These are phyloP conservation scores for Diplodia intermedia DNA, from an alignment of 2,329 filamentous ascomycete genomes.

Conservation along the genomic window DNA sequence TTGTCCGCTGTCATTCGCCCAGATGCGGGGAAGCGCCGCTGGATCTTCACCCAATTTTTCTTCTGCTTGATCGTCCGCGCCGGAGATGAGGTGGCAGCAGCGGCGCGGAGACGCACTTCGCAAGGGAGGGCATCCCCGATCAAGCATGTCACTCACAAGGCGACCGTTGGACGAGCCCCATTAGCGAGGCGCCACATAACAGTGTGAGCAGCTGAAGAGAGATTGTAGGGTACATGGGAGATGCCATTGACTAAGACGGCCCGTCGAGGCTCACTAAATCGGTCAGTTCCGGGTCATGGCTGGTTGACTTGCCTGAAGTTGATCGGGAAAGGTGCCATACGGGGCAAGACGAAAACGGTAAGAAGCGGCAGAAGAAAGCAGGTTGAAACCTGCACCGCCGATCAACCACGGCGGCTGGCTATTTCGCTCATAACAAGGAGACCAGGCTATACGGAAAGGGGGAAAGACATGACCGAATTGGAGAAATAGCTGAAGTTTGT, in stretches of 20 bases:
- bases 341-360: neutral
- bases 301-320: neutral
- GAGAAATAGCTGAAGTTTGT: slow-evolving; percentile 15
- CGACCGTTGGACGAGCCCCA: neutral
- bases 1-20: slow-evolving; percentile 8
- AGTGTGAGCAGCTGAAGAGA: neutral
- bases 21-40: slow-evolving; percentile 2
- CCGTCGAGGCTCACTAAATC: neutral
- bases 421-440: neutral
- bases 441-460: neutral
- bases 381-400: slow-evolving; percentile 11
- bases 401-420: slow-evolving; percentile 17
- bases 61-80: neutral
- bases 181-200: neutral
- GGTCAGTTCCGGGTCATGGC: slow-evolving; percentile 5
- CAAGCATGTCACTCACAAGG: neutral
- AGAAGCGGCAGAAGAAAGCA: slow-evolving; percentile 15
- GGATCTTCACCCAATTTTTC: neutral
- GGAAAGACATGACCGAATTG: neutral
- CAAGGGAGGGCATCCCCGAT: neutral
- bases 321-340: slow-evolving; percentile 22
- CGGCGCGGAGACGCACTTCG: neutral
- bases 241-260: neutral
- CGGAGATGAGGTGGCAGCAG: neutral
- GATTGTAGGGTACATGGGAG: neutral